Evolutionary conservation across 2,329 filamentous ascomycete genomes (phyloP).

Genomic region (Fusarium sp.): DNA sequence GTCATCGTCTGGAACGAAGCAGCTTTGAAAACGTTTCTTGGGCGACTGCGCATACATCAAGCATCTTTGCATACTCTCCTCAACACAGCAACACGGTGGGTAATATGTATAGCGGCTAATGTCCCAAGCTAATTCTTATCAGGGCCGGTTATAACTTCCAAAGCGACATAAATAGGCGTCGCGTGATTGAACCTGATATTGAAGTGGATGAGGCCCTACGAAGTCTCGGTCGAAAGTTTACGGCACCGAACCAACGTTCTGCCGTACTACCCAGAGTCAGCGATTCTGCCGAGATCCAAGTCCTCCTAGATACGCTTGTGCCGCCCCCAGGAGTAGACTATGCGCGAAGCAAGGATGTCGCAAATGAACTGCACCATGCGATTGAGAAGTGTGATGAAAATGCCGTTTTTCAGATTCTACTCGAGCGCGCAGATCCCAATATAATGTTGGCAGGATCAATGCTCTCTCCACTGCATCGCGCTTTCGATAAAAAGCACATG

Average conservation of each 20-base stretch:
- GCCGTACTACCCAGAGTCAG: conserved; percentile 47
- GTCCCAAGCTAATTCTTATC: conserved; percentile 21
- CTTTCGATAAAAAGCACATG: conserved; percentile 47
- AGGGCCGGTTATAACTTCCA: conserved; percentile 43
- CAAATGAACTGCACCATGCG: conserved; percentile 44
- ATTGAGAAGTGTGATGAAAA: conserved; percentile 46
- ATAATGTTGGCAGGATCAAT: conserved; percentile 47
- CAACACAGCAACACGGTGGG: conserved; percentile 47
- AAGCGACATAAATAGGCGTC: conserved; percentile 42
- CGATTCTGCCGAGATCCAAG: conserved; percentile 48
- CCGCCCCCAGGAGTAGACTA: conserved; percentile 43
- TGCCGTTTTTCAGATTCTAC: conserved; percentile 45
- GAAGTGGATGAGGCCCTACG: conserved; percentile 46
- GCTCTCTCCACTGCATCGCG: conserved; percentile 48
- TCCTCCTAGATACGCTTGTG: conserved; percentile 48
- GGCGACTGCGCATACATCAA: conserved; percentile 46
- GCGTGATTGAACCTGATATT: conserved; percentile 48
- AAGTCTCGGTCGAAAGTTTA: conserved; percentile 45
- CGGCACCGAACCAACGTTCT: conserved; percentile 41
- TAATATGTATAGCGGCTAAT: background rate
- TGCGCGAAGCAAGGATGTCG: conserved; percentile 38
- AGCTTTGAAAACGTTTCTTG: conserved; percentile 40
- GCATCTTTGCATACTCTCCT: conserved; percentile 48
- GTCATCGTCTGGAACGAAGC: conserved; percentile 49
- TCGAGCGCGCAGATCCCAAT: conserved; percentile 47